These are phyloP conservation scores for Silene uniflora DNA, from an alignment of 148 eudicot species.

Conservation along the genomic window DNA sequence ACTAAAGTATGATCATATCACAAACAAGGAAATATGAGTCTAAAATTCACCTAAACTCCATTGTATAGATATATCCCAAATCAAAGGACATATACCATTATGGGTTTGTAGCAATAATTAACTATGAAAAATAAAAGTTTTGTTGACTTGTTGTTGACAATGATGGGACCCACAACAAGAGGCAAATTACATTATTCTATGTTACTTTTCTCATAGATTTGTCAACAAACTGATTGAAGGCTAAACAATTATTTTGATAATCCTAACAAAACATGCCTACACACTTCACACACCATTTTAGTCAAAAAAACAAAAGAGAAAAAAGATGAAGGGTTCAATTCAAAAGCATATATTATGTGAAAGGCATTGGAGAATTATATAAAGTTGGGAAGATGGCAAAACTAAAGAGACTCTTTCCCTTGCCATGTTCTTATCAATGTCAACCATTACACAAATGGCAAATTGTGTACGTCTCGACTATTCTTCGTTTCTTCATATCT, in stretches of 20 bases:
- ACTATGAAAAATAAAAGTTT: constrained; percentile 15
- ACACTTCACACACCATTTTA: constrained; percentile 26
- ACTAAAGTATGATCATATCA: background rate
- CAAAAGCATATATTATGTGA: constrained; percentile 25
- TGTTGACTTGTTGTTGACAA: constrained; percentile 22
- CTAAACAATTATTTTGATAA: constrained; percentile 32
- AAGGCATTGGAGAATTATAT: constrained; percentile 19
- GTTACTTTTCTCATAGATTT: constrained; percentile 31
- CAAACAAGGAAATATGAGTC: background rate
- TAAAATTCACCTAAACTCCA: constrained; percentile 16
- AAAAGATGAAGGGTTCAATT: constrained; percentile 17
- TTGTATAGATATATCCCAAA: constrained; percentile 22
- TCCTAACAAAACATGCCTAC: constrained; percentile 30
- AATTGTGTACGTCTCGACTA: background rate
- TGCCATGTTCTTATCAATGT: constrained; percentile 28
- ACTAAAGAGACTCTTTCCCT: constrained; percentile 16
- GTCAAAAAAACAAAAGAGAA: constrained; percentile 17
- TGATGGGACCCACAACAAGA: constrained; percentile 17
- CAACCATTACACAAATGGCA: constrained; percentile 15
- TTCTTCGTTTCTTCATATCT: background rate
- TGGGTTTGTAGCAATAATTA: constrained; percentile 28
- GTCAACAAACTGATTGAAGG: constrained; percentile 35
- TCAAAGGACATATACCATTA: constrained; percentile 20
- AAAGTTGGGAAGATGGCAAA: constrained; percentile 23
- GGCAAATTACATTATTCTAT: constrained; percentile 26